Base-by-base conservation (phyloP, 2,329 filamentous ascomycete genomes). In the Daldinia eschscholtzii region DNA sequence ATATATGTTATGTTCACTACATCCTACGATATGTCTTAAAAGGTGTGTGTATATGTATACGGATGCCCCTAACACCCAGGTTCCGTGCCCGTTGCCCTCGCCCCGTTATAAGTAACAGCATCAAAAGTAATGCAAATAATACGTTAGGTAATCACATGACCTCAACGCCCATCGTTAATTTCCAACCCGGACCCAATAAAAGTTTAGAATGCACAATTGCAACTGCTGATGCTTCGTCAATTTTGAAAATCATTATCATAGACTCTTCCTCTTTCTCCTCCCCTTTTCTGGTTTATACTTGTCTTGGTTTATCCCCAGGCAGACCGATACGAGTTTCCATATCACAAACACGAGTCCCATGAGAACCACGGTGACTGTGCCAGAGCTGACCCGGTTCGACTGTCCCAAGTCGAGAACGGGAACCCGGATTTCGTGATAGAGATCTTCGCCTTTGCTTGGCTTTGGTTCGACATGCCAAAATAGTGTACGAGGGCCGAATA, bases 381-480 rank as follows among this genome's bases (percentile, higher is more conserved):
- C 88, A 23, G 78, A 72, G 35, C 83, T 82, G 52, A 88, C 80
- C 76, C 84, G 86, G 15, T 78, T 76, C 2, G 83, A 81, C 18
- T 83, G 82, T 30, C 83, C 81, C 44, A 88, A 77, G 70, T 88
- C 85, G 67, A 93, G 80, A 3, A 93, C 91, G 0, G 92, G 92
- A 4, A 93, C 89, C 1, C 80, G 81, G 28, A 93, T 76, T 4
- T 79, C 76, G 76, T 87, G 89, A 56, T 87, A 81, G 23, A 93
- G 80, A 55, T 76, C 77, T 35, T 74, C 73, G 6, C 76, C 75
- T 0, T 60, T 72, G 33, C 72, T 65, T 1, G 85, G 78, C n/a
- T 76, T 76, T 1, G 91, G 90, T 39, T 85, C 82, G 1, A 92
- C 79, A 77, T 98, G 93, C 85, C 94, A 97, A 78, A 97, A 98